Evolutionary conservation across 2,329 filamentous ascomycete genomes (phyloP), one percentile per base, ranked within the genome.

Genomic region (Pyrenochaeta sp.): DNA sequence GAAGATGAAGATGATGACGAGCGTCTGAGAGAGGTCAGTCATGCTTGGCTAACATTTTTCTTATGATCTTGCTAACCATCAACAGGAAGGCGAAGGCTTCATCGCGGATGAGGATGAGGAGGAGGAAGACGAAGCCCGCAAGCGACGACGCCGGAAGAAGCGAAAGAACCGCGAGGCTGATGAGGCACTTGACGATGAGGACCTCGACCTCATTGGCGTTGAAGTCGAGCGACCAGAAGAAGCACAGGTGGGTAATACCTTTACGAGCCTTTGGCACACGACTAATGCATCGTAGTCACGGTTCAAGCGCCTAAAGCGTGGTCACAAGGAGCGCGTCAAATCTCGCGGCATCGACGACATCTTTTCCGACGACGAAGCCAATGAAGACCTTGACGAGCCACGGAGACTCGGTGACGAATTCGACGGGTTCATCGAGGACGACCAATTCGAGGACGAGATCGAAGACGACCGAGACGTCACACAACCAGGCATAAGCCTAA

Each of bases 241-340:
- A 32, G 74, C 85, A 52, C 85, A 93, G 81, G 89, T 91, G 82
- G 19, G n/a, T n/a, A n/a, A n/a, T n/a, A n/a, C n/a, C n/a, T n/a
- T n/a, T n/a, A n/a, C n/a, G n/a, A n/a, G 3, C 19, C 15, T 13
- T 38, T n/a, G 28, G 9, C n/a, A n/a, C n/a, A n/a, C n/a, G n/a
- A 39, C 60, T 65, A 35, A 53, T 39, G 43, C 38, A 36, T 21
- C 53, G 14, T 22, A 96, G 87, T 87, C 87, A 58, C 95, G 96
- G 69, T 96, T 95, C 79, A 99, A 99, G 74, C 89, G 94, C 27
- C 83, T 99, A 41, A 99, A 97, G 79, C 89, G 90, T 55, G 93
- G 94, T 41, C 90, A 93, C 55, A 83, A 88, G 48, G 84, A 90
- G 35, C 81, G 84, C 38, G 78, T 78, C 18, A 78, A 76, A 56